Percentiles rank a stretch among this genome's conserved stretches.
phyloP scores from a whole-genome alignment of 345 rosid species.

The Lepidium aucheri region DNA sequence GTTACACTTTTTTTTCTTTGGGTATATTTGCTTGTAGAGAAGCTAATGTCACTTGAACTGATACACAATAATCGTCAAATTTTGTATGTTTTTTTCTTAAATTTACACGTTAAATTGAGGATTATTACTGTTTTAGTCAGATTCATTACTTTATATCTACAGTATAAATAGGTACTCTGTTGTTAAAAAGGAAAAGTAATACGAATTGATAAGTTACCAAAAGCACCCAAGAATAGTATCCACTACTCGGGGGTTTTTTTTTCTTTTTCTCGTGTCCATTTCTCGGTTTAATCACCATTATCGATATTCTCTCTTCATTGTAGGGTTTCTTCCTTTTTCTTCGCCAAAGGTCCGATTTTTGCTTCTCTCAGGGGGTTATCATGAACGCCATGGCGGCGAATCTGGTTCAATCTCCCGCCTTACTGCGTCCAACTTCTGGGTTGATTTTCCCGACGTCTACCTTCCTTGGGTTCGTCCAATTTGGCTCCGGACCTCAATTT shows the following conservation, averaged over 20 bases:
- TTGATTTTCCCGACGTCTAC: slow-evolving; percentile 27
- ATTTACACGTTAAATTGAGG: too few relatives aligned
- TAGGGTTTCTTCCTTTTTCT: slow-evolving; percentile 4
- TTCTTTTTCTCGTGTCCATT: too few relatives aligned
- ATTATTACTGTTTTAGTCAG: too few relatives aligned
- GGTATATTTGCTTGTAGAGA: too few relatives aligned
- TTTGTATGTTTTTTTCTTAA: too few relatives aligned
- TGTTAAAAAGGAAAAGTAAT: too few relatives aligned
- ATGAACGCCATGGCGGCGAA: slow-evolving; percentile 42
- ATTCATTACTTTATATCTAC: background rate
- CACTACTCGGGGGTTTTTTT: background rate
- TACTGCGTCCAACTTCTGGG: slow-evolving; percentile 21
- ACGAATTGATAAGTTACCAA: background rate
- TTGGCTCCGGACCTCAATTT: slow-evolving; percentile 21
- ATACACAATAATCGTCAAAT: too few relatives aligned
- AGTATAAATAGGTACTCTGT: background rate
- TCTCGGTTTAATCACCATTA: background rate
- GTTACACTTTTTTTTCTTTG: too few relatives aligned
- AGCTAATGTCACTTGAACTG: too few relatives aligned
- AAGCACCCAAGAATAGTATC: background rate
- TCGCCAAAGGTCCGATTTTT: slow-evolving; percentile 4
- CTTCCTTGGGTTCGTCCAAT: slow-evolving; percentile 21
- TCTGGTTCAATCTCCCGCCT: slow-evolving; percentile 29
- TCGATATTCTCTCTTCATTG: background rate
- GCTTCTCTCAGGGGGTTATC: slow-evolving; percentile 13